phyloP scores from a whole-genome alignment of 768 basidiomycete species.

The Hypholoma sublateritium region DNA sequence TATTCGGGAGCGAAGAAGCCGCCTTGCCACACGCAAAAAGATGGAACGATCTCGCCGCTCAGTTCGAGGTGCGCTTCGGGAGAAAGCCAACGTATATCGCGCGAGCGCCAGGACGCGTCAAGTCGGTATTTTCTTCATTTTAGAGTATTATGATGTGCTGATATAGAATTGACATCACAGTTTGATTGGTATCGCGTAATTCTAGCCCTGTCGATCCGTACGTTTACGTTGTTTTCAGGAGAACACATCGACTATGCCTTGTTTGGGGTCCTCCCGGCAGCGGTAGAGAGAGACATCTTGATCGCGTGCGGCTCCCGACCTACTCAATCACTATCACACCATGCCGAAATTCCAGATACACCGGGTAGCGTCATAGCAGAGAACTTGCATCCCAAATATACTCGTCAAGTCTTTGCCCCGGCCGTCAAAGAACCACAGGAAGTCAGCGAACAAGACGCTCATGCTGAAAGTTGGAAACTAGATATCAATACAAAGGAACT shows the following conservation, averaged over 20 bases:
- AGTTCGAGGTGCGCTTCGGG: constrained; percentile 67
- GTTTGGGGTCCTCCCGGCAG: constrained; percentile 84
- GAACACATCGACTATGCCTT: constrained; percentile 86
- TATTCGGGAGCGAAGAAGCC: constrained; percentile 53
- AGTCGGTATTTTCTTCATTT: constrained; percentile 40
- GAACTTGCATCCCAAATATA: constrained; percentile 62
- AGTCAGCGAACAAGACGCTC: constrained; percentile 37
- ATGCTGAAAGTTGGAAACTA: constrained; percentile 63
- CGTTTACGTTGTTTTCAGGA: constrained; percentile 37
- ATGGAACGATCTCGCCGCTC: constrained; percentile 60
- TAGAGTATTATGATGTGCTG: background rate
- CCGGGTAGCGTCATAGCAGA: constrained; percentile 62
- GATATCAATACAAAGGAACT: constrained; percentile 71
- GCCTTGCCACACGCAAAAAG: constrained; percentile 56
- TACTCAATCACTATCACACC: constrained; percentile 18
- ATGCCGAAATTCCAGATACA: constrained; percentile 22
- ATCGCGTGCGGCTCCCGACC: constrained; percentile 67
- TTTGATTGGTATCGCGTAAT: constrained; percentile 39
- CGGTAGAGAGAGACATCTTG: constrained; percentile 80
- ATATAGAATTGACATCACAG: constrained; percentile 18
- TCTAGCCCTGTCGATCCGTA: background rate
- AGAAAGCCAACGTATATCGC: constrained; percentile 68
- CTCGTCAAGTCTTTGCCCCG: constrained; percentile 59
- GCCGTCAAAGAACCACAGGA: constrained; percentile 29
- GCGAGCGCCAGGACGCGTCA: constrained; percentile 79